Base-by-base conservation (phyloP, 352 stramenopile genomes). In the Phytophthora pseudosyringae region DNA sequence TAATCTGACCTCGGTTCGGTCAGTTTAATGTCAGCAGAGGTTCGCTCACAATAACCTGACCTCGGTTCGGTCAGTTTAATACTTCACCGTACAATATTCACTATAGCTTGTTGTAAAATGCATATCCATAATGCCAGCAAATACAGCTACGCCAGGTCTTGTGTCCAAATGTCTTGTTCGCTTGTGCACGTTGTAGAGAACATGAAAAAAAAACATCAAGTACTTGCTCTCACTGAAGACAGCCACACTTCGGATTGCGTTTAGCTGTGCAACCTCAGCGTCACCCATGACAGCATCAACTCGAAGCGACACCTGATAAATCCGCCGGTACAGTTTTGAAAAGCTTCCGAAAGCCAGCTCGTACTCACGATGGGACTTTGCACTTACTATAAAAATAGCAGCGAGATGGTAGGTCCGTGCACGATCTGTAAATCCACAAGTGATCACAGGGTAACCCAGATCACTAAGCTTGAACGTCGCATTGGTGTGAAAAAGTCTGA, bases 41-140 rank as follows among this genome's bases (percentile, higher is more conserved):
- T 35, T 35, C 5, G 26, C n/a, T 12, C 39, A n/a, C n/a, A n/a
- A n/a, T n/a, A n/a, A n/a, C n/a, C n/a, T n/a, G n/a, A n/a, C n/a
- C n/a, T n/a, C n/a, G n/a, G n/a, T n/a, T n/a, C n/a, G n/a, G n/a
- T n/a, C n/a, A n/a, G n/a, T n/a, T n/a, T n/a, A n/a, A 45, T 28
- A 15, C n/a, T 45, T 45, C 15, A 38, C 43, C 4, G 25, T 36
- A 32, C 43, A 50, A 50, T 13, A 50, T 8, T 50, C 26, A 12
- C 2, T 36, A 13, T 50, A 50, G 13, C 25, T 50, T 11, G 43
- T 50, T 15, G 43, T 25, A 25, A 18, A 50, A 50, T 25, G 25
- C 43, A 50, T 50, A 50, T 64, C 56, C 56, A 64, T 57, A 26
- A 55, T 63, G 0, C 56, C 55, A 5, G 33, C 15, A 18, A 64